A percentile compares a stretch with the other conserved stretches of the same genome.
Evolutionary conservation across 768 basidiomycete species (phyloP).

Genomic region (Mycena leptocephala): DNA sequence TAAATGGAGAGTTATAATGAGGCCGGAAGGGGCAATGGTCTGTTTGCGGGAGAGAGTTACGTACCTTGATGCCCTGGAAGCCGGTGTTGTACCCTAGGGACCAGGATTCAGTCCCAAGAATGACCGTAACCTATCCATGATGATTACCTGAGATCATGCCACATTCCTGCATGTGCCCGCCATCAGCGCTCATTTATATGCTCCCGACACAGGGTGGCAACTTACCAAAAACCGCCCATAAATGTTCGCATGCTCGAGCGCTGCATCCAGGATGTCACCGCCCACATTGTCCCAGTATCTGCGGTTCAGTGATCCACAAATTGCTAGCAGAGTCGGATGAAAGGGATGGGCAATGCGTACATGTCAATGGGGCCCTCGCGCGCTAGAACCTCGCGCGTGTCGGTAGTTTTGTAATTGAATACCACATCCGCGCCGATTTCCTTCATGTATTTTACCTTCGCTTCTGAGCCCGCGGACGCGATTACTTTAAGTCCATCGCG

Average conservation of each 20-base stretch:
- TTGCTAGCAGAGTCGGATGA: neutral
- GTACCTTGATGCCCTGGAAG: neutral
- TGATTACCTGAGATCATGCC: neutral
- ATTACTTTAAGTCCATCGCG: neutral
- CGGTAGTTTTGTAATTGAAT: conserved; percentile 9
- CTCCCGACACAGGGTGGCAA: neutral
- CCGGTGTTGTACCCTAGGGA: conserved; percentile 4
- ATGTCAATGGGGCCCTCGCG: conserved; percentile 8
- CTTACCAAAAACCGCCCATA: neutral
- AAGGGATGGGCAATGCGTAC: neutral
- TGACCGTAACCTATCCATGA: too few relatives aligned
- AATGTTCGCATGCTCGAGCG: neutral
- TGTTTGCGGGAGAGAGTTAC: neutral
- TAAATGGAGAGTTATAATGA: neutral
- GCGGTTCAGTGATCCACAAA: neutral
- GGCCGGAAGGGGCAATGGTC: neutral
- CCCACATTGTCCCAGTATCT: conserved; percentile 11
- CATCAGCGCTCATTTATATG: neutral
- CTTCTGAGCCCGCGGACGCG: neutral
- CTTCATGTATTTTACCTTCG: conserved; percentile 4
- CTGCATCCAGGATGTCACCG: neutral
- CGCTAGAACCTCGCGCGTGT: neutral
- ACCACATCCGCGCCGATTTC: neutral
- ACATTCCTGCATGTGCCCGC: neutral
- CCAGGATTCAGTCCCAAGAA: neutral